phyloP scores from a whole-genome alignment of 2,329 filamentous ascomycete genomes.

The Apiospora sp. region DNA sequence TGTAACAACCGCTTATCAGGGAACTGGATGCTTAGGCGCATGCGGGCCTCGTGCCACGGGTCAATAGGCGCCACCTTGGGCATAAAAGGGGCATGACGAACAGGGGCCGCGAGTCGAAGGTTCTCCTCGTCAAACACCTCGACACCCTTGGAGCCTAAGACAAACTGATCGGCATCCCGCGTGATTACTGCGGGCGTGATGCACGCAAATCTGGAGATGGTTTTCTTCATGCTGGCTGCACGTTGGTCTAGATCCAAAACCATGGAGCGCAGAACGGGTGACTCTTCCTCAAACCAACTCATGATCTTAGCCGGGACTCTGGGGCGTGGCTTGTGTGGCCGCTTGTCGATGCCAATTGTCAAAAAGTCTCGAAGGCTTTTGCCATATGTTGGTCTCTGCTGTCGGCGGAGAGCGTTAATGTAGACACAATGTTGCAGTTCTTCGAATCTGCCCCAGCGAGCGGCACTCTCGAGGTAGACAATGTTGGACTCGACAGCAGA shows the following conservation, averaged over 20 bases:
- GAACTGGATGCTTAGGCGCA: conserved; percentile 93
- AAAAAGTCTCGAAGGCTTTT: conserved; percentile 79
- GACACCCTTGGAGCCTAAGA: conserved; percentile 68
- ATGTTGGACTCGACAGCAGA: conserved; percentile 75
- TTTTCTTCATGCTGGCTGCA: conserved; percentile 74
- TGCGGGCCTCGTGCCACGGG: conserved; percentile 92
- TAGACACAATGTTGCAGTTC: conserved; percentile 84
- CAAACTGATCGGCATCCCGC: conserved; percentile 73
- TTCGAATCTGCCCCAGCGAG: conserved; percentile 74
- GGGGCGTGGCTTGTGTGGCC: conserved; percentile 67
- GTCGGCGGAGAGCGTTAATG: conserved; percentile 80
- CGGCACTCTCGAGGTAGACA: conserved; percentile 74
- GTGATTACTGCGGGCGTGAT: conserved; percentile 90
- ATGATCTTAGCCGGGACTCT: conserved; percentile 68
- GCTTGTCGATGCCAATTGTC: conserved; percentile 67
- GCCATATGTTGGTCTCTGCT: conserved; percentile 83
- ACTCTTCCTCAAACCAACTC: conserved; percentile 79
- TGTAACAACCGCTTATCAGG: conserved; percentile 95
- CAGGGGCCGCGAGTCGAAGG: conserved; percentile 64
- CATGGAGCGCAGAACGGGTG: conserved; percentile 68
- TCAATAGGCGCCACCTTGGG: conserved; percentile 69
- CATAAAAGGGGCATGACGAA: conserved; percentile 63
- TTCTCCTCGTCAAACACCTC: conserved; percentile 63
- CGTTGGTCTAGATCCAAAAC: conserved; percentile 79
- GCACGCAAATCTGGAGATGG: conserved; percentile 88